Evolutionary conservation across 2,329 filamentous ascomycete species (phyloP), one percentile per base, ranked within the genome.

Genomic region (Nigrospora sphaerica): DNA sequence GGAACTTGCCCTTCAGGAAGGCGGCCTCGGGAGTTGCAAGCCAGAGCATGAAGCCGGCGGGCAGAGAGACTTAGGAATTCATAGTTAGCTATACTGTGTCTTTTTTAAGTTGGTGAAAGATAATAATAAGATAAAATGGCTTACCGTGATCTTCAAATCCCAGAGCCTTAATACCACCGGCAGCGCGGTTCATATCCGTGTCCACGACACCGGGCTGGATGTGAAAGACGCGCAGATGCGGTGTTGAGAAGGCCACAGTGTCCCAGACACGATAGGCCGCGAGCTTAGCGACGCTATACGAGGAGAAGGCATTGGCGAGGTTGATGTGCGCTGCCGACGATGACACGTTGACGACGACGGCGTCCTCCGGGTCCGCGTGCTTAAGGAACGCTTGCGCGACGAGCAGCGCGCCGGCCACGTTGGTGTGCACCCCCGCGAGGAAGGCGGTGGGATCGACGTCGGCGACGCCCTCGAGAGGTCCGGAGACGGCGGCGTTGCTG

Each of bases 1-100:
- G 53, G 18, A 70, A 69, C 40, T 68, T 71, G 3, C 67, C 62
- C 36, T 66, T 70, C 23, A 78, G 53, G 49, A 77, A 76, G 6
- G 50, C 54, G 0, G 74, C 72, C 50, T 77, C 71, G 1, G 64
- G 52, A 23, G 64, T 68, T 0, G 67, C 62, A 23, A 69, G 55
- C 72, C 72, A 75, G 6, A 74, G 62, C 3, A 58, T 48, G 52
- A 75, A 75, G 46, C 66, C 57, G 0, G 58, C 68, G 2, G 68
- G 58, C 11, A 74, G 64, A 34, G 57, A 53, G 4, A 62, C 64
- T 48, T n/a, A n/a, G n/a, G n/a, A n/a, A n/a, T n/a, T n/a, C n/a
- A n/a, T 57, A 45, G 2, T 19, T 57, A 54, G 1, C 49, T 52
- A 28, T 23, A 31, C 11, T 19, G 6, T 32, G 12, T 12, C 18